Conservation (phyloP, 768 basidiomycete genomes). For the Mycena haematopus region DNA sequence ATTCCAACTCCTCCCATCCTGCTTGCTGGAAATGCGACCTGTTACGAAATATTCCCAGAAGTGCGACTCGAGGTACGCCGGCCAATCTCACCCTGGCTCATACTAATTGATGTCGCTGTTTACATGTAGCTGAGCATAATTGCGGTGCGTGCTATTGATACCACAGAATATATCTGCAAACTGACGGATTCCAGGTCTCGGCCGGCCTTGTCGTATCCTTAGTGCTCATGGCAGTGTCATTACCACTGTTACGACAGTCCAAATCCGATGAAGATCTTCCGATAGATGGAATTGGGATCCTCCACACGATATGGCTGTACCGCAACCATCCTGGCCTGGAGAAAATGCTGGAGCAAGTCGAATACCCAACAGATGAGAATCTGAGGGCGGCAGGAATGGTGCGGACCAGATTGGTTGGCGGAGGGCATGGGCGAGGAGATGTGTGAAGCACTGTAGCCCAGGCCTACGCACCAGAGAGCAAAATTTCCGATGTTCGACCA, state of each 20-base stretch:
- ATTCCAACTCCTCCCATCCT: background rate
- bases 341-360: no score
- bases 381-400: no score
- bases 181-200: background rate
- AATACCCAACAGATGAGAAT: no score
- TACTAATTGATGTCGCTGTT: no score
- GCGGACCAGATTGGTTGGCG: no score
- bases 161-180: background rate
- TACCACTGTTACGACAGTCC: background rate
- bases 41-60: background rate
- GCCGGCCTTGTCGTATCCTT: slow-evolving; percentile 1
- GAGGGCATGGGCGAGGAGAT: no score
- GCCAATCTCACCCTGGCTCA: background rate
- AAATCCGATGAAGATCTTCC: background rate
- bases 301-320: no score
- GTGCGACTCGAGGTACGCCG: background rate
- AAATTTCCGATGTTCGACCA: no score
- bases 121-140: background rate
- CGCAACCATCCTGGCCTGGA: no score
- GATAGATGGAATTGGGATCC: no score
- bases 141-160: background rate
- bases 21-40: background rate
- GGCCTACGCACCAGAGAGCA: no score
- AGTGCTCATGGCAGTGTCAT: background rate
- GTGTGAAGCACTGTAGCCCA: no score